Evolutionary conservation across 2,329 filamentous ascomycete species (phyloP), one percentile per base, ranked within the genome.

Genomic region (Podosphaera fusca): DNA sequence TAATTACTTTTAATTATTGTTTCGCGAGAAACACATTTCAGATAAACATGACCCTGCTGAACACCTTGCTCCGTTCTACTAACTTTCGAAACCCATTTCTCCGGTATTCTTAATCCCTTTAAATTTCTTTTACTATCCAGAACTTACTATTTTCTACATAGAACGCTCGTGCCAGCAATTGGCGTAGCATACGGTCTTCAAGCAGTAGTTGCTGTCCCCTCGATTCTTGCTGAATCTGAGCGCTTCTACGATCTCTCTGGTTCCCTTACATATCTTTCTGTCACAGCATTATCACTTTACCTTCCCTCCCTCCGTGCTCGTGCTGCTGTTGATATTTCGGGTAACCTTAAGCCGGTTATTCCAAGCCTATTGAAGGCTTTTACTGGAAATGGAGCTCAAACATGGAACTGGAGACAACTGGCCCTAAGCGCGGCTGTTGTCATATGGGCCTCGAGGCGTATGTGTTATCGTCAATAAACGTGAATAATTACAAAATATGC

Each of bases 201-300:
- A 69, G 72, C 75, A 7, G 77, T 74, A 46, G 76, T 79, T 5
- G 81, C 78, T 3, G 65, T 81, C 1, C 82, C 82, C 4, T 82
- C 79, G 4, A 78, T 83, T 59, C 60, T 74, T 33, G 70, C 72
- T 36, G 74, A 79, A 63, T 76, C 77, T 5, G 82, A 85, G 64
- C 75, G 77, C 42, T 83, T 82, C 71, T 85, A 82, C 66, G 82
- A 85, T 65, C 67, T 82, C 53, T 81, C 79, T 1, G 82, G 82
- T 53, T 80, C 79, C 12, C 64, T 82, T 36, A 84, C 81, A 2
- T 83, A 82, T 64, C 72, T 85, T 42, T 77, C 78, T 56, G 80
- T 81, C 65, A 79, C 78, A 12, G 75, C 77, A 0, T 67, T 84
- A 34, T 79, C 75, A 58, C 70, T 85, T 14, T 79, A 77, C 60